Evolutionary conservation across 2,329 filamentous ascomycete species (phyloP).

Genomic region (Rhinocladiella similis): DNA sequence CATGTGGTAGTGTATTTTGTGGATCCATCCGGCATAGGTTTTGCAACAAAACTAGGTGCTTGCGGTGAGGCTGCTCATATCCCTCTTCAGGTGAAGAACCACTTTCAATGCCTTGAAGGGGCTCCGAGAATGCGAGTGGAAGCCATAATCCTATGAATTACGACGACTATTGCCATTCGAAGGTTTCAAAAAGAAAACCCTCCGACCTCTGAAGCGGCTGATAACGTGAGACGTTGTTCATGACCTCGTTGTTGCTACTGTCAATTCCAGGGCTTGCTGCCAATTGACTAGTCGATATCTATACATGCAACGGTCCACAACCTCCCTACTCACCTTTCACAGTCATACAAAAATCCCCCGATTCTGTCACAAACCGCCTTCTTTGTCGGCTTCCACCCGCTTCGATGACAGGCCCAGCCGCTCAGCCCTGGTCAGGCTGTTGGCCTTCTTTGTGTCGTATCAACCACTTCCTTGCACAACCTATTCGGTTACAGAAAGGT

Average conservation of each 20-base stretch:
- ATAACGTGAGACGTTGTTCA: no score
- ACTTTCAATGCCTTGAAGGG: no score
- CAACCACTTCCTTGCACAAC: constrained; percentile 11
- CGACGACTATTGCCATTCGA: no score
- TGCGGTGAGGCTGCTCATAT: no score
- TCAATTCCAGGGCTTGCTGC: neutral
- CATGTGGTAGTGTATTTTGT: no score
- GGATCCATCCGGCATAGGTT: no score
- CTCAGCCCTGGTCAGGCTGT: constrained; percentile 15
- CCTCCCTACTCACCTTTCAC: constrained; percentile 11
- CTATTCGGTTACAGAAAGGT: neutral
- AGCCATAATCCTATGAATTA: no score
- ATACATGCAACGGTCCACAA: constrained; percentile 19
- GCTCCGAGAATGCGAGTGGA: no score
- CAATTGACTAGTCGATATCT: neutral
- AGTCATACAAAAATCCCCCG: constrained; percentile 32
- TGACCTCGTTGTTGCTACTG: neutral
- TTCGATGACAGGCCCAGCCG: constrained; percentile 28
- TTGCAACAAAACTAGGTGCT: no score
- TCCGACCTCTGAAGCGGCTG: no score
- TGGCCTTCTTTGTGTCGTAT: constrained; percentile 12
- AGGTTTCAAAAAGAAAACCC: no score
- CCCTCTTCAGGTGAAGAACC: no score
- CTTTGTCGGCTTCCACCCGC: constrained; percentile 24
- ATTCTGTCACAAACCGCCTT: constrained; percentile 28